Conservation (phyloP, 2,329 filamentous ascomycete species). For the Arthrobotrys sphaeroides region DNA sequence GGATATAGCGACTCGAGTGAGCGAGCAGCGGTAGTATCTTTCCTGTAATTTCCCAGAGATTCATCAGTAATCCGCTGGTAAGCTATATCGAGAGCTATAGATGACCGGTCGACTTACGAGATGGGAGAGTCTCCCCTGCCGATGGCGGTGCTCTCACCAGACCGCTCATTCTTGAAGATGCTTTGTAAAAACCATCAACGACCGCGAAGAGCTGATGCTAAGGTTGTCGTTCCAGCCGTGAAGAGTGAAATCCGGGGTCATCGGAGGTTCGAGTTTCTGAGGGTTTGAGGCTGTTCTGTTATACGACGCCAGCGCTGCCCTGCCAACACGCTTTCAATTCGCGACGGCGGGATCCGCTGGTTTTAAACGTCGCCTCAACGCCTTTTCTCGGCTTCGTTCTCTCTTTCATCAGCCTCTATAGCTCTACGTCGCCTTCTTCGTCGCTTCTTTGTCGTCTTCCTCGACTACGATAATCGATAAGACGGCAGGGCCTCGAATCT, state of each 20-base stretch:
- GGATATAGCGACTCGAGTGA: conserved; percentile 43
- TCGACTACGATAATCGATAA: neutral
- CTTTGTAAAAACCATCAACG: conserved; percentile 13
- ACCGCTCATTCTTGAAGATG: conserved; percentile 29
- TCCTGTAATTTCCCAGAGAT: conserved; percentile 12
- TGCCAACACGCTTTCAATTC: conserved; percentile 27
- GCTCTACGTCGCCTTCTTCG: neutral
- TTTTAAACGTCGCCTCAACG: conserved; percentile 28
- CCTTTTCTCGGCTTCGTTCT: neutral
- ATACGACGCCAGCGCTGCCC: neutral
- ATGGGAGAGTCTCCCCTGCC: conserved; percentile 30
- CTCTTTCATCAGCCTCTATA: no score
- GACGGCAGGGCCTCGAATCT: conserved; percentile 9
- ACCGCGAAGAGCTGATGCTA: neutral
- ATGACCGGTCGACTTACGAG: conserved; percentile 20
- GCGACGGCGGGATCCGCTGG: neutral
- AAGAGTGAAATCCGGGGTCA: neutral
- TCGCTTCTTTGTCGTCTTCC: neutral
- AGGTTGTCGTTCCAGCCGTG: neutral
- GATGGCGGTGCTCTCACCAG: conserved; percentile 28
- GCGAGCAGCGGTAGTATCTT: conserved; percentile 39
- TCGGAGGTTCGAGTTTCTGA: conserved; percentile 24
- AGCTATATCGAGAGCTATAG: neutral
- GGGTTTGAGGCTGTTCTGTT: neutral
- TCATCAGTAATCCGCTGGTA: neutral